These are phyloP conservation scores for Phlyctochytrium planicorne DNA, from an alignment of 192 early-diverging fungal species.

Conservation along the genomic window DNA sequence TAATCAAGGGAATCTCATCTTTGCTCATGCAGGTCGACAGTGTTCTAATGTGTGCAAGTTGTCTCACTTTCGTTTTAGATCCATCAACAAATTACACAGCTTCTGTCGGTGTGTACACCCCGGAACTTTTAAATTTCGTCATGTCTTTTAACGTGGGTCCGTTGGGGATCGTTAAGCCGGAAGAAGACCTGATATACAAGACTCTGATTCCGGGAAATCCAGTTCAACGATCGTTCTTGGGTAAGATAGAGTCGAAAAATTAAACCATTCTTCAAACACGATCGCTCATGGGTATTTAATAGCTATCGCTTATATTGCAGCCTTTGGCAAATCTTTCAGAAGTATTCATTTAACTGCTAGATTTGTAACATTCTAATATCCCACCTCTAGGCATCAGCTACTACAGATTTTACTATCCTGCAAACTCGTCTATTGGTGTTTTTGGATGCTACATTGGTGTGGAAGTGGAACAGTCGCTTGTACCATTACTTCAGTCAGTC, in stretches of 20 bases:
- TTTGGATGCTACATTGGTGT: neutral
- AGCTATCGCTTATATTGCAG: too few species aligned
- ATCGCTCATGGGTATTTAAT: too few species aligned
- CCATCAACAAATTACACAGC: neutral
- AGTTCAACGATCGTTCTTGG: neutral
- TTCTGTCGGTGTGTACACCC: neutral
- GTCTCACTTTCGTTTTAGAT: neutral
- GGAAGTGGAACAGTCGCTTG: neutral
- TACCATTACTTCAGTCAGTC: neutral
- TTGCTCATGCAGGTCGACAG: too few species aligned
- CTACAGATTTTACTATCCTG: neutral
- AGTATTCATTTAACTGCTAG: neutral
- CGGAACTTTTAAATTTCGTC: neutral
- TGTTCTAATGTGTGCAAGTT: neutral
- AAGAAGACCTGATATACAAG: neutral
- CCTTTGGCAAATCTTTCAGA: neutral
- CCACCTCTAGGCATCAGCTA: neutral
- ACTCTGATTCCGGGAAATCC: neutral
- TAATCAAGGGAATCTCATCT: too few species aligned
- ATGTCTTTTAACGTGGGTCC: neutral
- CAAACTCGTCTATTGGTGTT: neutral
- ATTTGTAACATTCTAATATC: neutral
- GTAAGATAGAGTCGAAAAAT: neutral
- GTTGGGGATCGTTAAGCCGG: too few species aligned
- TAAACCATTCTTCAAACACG: neutral